Base-by-base conservation (phyloP, 495 filamentous ascomycete species). In the Darksidea phi region DNA sequence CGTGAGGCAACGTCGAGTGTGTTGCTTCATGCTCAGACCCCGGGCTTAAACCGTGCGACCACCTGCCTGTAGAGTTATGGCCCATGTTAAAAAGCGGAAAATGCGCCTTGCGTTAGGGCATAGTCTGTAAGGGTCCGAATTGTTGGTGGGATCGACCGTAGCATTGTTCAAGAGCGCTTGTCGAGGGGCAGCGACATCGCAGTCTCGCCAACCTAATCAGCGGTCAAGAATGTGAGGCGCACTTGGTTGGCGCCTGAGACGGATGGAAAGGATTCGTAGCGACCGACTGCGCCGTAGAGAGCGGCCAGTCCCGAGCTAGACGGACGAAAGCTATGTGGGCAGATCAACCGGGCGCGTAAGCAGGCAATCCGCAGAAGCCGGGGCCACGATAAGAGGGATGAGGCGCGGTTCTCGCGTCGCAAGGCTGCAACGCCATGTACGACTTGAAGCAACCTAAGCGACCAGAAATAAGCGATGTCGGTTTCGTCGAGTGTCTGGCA, bases 281-380 rank as follows among this genome's bases (percentile, higher is more conserved):
- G 42, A 56, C 17, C 48, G 50, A 48, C 42, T 28, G 21, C 51
- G 57, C 59, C 54, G 54, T 50, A 32, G 47, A 48, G 46, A 54
- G 53, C 65, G 59, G 60, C 65, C 65, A 67, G 65, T 67, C 65
- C 65, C 60, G 60, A 64, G 54, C 59, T 56, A 45, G 59, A 61
- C 55, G 55, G 10, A 32, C 10, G 28, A n/a, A 55, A 38, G 20
- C 54, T 41, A 34, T 28, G 45, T 66, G n/a, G 57, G 57, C 54
- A 63, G 64, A 67, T 67, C 64, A 67, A 59, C 64, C 64, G 64
- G 64, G 64, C 64, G 64, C 64, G 64, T 67, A 67, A 59, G 55
- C 60, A 54, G 63, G 48, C 37, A 28, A 50, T 61, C 57, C 59
- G 63, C 57, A 53, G 24, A 50, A 26, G 48, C 52, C 59, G 54